Evolutionary conservation across 805 yeast genomes (phyloP), one percentile per base, ranked within the genome.

Genomic region (Scheffersomyces coipomensis): DNA sequence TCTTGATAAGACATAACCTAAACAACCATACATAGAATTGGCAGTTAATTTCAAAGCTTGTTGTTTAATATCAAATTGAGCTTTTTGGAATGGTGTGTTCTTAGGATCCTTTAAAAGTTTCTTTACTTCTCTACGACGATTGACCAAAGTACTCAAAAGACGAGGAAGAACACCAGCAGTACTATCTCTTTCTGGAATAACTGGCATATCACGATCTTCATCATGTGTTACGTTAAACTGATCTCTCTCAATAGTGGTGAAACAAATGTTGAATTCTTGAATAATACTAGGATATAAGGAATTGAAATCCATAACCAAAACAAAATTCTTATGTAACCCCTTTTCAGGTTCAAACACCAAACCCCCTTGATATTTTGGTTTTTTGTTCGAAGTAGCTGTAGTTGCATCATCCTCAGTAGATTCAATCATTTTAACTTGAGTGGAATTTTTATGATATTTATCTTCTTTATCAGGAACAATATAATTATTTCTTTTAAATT

Each of bases 11-110:
- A 85, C 85, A 60, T 83, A 90, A 50, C 99, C 99, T 52, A 93
- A 75, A 76, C 98, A 93, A 57, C 99, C 99, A 66, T 93, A 93
- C 97, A 93, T 91, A n/a, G 99, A 93, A 64, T 93, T 93, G 21
- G 99, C 99, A 2, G 99, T 95, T 58, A 93, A 73, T 60, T 93
- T 93, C 58, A 93, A 76, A 0, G 99, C 98, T 60, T 85, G 95
- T 63, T 93, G 99, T 56, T 90, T 88, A 56, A 90, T 89, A 60
- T 93, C 98, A 71, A 85, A 88, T 56, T 91, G 97, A 0, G 87
- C 84, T 40, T 65, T 78, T 56, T 87, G 89, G 38, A 71, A 64
- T 0, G 80, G 70, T 0, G 82, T 72, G 17, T 82, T 78, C 32
- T 76, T 73, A 24, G 90, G 83, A 48, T 81, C 83, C 52, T 88